Conservation (phyloP, 2,329 filamentous ascomycete species). For the Cytospora piceicola region DNA sequence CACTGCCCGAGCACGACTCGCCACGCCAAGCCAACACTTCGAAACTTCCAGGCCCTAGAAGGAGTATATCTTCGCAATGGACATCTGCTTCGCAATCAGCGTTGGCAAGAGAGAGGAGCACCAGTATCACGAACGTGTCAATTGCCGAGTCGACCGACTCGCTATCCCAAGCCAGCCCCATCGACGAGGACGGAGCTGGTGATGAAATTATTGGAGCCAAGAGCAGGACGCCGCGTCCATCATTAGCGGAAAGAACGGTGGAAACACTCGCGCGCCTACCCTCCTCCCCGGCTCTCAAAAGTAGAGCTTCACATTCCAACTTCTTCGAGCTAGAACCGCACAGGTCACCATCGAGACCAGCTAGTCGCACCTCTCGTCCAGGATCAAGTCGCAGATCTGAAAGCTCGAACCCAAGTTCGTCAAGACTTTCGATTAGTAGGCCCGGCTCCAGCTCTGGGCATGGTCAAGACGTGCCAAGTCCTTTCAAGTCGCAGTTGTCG, state of each 20-base stretch:
- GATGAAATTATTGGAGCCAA: slow-evolving; percentile 12
- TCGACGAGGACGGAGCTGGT: slow-evolving; percentile 10
- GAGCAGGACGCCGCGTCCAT: slow-evolving; percentile 49
- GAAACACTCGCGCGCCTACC: slow-evolving; percentile 81
- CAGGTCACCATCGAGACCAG: slow-evolving; percentile 55
- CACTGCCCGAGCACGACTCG: slow-evolving; percentile 20
- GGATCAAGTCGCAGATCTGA: slow-evolving; percentile 66
- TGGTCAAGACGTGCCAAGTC: slow-evolving; percentile 48
- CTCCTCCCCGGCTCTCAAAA: slow-evolving; percentile 72
- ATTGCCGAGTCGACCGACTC: slow-evolving; percentile 17
- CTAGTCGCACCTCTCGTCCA: slow-evolving; percentile 52
- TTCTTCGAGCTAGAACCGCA: slow-evolving; percentile 73
- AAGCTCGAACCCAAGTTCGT: slow-evolving; percentile 56
- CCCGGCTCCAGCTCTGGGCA: slow-evolving; percentile 59
- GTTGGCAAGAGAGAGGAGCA: slow-evolving; percentile 18
- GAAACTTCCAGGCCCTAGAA: slow-evolving; percentile 20
- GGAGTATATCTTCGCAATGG: slow-evolving; percentile 22
- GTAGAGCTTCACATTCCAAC: slow-evolving; percentile 70
- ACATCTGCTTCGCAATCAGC: slow-evolving; percentile 6
- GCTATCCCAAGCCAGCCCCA: slow-evolving; percentile 17
- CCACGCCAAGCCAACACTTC: slow-evolving; percentile 8
- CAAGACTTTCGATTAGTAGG: slow-evolving; percentile 53
- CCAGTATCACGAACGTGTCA: slow-evolving; percentile 22
- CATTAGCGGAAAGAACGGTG: slow-evolving; percentile 81
- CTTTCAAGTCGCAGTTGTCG: slow-evolving; percentile 49